These are phyloP conservation scores for Plasmodium coatneyi DNA, from an alignment of 169 alveolate species.

Conservation along the genomic window DNA sequence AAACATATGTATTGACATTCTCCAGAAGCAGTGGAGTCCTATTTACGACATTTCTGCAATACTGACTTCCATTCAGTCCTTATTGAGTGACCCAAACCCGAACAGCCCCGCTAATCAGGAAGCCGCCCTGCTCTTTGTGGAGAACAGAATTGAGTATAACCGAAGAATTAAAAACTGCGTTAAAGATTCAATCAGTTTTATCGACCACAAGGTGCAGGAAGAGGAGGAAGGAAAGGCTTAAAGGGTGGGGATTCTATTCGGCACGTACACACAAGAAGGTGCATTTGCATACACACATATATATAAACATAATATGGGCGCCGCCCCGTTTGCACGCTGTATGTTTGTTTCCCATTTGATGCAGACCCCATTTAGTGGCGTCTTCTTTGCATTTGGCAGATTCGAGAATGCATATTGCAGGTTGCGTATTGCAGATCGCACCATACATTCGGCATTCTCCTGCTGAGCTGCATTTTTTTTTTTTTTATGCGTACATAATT, in stretches of 20 bases:
- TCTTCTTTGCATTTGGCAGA: neutral
- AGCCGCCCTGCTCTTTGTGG: constrained; percentile 96
- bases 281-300: neutral
- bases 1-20: constrained; percentile 94
- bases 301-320: neutral
- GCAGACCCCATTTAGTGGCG: neutral
- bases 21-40: constrained; percentile 98
- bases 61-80: constrained; percentile 96
- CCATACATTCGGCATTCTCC: neutral
- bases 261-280: neutral
- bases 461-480: neutral
- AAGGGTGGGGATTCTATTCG: neutral
- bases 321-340: neutral
- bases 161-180: constrained; percentile 93
- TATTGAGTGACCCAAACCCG: constrained; percentile 97
- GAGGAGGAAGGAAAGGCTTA: constrained; percentile 18
- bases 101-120: constrained; percentile 97
- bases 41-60: constrained; percentile 97
- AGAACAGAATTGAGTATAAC: constrained; percentile 93
- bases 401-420: neutral
- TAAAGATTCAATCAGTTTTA: constrained; percentile 81
- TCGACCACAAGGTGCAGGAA: constrained; percentile 52
- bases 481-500: neutral
- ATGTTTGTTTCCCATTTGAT: neutral
- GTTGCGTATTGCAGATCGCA: neutral